phyloP scores from a whole-genome alignment of 352 stramenopile genomes.

The Elongisporangium senticosum region DNA sequence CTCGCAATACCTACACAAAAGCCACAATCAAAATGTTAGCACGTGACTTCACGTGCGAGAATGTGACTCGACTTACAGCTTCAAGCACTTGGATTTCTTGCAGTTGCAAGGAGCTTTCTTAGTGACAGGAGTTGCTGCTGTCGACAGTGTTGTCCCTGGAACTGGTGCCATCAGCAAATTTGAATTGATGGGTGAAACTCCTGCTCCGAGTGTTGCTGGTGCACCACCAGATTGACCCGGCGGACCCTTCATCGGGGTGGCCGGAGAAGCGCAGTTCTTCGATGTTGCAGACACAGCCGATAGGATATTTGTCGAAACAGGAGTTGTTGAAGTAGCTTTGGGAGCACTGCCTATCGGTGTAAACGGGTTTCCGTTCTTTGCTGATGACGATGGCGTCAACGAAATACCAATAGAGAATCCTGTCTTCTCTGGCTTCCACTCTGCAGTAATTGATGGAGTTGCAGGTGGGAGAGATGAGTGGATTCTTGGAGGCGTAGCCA shows the following conservation, averaged over 20 bases:
- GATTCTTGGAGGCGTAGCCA: constrained; percentile 14
- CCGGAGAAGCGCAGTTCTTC: not conserved
- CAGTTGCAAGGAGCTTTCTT: constrained; percentile 92
- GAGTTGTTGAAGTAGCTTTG: not conserved
- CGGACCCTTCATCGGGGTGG: constrained; percentile 13
- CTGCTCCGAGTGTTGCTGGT: constrained; percentile 3
- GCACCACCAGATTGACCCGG: constrained; percentile 4
- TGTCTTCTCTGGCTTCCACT: not conserved
- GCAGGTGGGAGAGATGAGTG: not conserved
- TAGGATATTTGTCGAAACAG: not conserved
- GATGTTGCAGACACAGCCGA: not conserved
- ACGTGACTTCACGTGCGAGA: not conserved
- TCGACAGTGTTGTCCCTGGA: constrained; percentile 5
- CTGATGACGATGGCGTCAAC: constrained; percentile 1
- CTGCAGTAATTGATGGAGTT: not conserved
- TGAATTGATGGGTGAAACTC: constrained; percentile 9
- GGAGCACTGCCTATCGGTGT: not conserved
- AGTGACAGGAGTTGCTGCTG: constrained; percentile 7
- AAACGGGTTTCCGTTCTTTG: not conserved
- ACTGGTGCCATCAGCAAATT: constrained; percentile 24
- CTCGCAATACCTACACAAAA: constrained; percentile 85
- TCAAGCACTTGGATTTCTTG: constrained; percentile 97
- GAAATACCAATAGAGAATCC: not conserved
- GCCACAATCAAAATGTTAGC: not conserved
- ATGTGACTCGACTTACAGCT: constrained; percentile 61